Conservation (phyloP, 805 yeast genomes). For the Nakazawaea pomicola region DNA sequence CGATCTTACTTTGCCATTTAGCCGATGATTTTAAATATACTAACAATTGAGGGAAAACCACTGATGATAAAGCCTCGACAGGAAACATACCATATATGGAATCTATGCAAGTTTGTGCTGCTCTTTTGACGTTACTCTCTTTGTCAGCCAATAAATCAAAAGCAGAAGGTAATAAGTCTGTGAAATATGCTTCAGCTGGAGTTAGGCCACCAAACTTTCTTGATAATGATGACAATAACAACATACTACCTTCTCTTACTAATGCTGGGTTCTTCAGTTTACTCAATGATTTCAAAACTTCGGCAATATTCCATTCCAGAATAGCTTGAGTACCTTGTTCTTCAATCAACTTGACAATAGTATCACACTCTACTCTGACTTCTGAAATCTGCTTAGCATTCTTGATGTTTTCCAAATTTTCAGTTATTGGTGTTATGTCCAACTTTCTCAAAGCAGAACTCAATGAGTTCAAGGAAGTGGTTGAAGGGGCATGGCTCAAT, state of each 20-base stretch:
- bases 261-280: slow-evolving; percentile 72
- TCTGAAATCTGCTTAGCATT: slow-evolving; percentile 48
- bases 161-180: slow-evolving; percentile 56
- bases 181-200: slow-evolving; percentile 71
- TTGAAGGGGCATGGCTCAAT: slow-evolving; percentile 38
- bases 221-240: slow-evolving; percentile 51
- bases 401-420: slow-evolving; percentile 47
- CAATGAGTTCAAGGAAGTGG: slow-evolving; percentile 63
- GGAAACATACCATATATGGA: slow-evolving; percentile 67
- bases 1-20: slow-evolving; percentile 88
- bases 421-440: slow-evolving; percentile 61
- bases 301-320: slow-evolving; percentile 60
- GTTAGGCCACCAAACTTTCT: slow-evolving; percentile 59
- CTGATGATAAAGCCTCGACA: slow-evolving; percentile 71
- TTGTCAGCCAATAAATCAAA: slow-evolving; percentile 80
- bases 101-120: slow-evolving; percentile 78
- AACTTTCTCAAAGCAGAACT: slow-evolving; percentile 66
- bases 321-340: slow-evolving; percentile 43
- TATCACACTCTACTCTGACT: slow-evolving; percentile 48
- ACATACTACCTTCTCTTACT: slow-evolving; percentile 71
- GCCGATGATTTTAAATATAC: slow-evolving; percentile 73
- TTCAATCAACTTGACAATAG: slow-evolving; percentile 44
- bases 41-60: slow-evolving; percentile 57
- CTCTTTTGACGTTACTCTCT: slow-evolving; percentile 78
- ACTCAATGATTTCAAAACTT: slow-evolving; percentile 57